Percentiles rank a stretch among this genome's conserved stretches.
Conservation (phyloP, 2,329 filamentous ascomycete species). For the Aspergillus unguis region DNA sequence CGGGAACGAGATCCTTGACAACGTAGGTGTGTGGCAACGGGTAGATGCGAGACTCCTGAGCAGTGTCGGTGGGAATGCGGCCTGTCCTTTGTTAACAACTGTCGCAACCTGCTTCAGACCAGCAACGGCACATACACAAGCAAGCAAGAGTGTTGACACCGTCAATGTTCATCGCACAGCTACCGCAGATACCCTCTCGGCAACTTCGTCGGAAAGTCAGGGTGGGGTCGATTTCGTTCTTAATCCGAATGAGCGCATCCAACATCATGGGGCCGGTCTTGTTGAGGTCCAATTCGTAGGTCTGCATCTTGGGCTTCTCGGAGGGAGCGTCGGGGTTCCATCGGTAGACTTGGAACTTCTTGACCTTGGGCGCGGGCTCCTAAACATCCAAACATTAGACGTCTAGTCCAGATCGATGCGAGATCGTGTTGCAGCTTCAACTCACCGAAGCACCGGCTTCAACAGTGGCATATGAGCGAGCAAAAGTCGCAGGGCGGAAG, state of each 20-base stretch:
- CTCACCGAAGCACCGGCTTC: conserved; percentile 34
- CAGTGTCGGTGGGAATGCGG: conserved; percentile 83
- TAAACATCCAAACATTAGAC: conserved; percentile 28
- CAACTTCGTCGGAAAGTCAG: conserved; percentile 94
- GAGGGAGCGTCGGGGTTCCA: conserved; percentile 94
- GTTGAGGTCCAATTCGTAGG: conserved; percentile 91
- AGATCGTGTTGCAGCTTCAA: conserved; percentile 12
- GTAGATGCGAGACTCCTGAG: conserved; percentile 87
- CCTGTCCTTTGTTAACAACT: conserved; percentile 51
- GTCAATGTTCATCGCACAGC: conserved; percentile 99
- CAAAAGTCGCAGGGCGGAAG: conserved; percentile 39
- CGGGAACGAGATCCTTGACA: conserved; percentile 97
- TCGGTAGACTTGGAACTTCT: conserved; percentile 98
- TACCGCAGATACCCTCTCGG: conserved; percentile 96
- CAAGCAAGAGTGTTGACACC: conserved; percentile 97
- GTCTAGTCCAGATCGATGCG: neutral
- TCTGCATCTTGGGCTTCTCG: conserved; percentile 93
- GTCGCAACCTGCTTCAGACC: neutral
- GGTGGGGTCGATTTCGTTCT: conserved; percentile 97
- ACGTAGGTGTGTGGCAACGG: conserved; percentile 98
- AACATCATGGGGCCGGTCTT: conserved; percentile 99
- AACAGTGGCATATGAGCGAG: conserved; percentile 49
- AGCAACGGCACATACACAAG: conserved; percentile 69
- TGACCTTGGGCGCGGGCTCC: conserved; percentile 66
- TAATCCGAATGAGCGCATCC: conserved; percentile 94